These are phyloP conservation scores for Mycosarcoma mackinlayi DNA, from an alignment of 1,284 basidiomycete species.

Conservation along the genomic window DNA sequence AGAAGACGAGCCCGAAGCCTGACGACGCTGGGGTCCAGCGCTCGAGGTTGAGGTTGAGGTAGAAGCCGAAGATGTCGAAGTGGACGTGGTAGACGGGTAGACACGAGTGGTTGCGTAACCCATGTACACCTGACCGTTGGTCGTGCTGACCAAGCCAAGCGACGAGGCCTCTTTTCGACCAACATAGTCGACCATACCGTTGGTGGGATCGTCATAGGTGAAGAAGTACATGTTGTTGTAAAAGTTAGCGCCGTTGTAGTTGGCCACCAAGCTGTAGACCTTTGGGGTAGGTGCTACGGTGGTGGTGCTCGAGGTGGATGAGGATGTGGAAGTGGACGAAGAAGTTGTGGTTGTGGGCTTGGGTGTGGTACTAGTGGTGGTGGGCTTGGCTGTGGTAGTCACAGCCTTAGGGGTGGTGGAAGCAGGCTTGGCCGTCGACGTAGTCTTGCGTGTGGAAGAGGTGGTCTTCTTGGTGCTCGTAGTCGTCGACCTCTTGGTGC, in stretches of 20 bases:
- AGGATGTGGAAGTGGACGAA: slow-evolving; percentile 8
- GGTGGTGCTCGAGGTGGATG: slow-evolving; percentile 18
- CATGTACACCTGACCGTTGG: slow-evolving; percentile 44
- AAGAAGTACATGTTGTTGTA: slow-evolving; percentile 59
- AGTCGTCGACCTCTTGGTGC: background rate
- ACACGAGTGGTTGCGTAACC: slow-evolving; percentile 50
- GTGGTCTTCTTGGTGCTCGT: slow-evolving; percentile 2
- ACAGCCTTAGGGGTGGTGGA: slow-evolving; percentile 11
- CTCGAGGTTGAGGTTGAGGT: slow-evolving; percentile 12
- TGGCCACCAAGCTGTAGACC: slow-evolving; percentile 37
- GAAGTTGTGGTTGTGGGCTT: background rate
- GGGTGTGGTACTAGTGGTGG: slow-evolving; percentile 2
- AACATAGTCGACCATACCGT: slow-evolving; percentile 51
- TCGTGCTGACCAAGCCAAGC: slow-evolving; percentile 38
- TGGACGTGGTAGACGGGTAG: slow-evolving; percentile 19
- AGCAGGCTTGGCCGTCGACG: background rate
- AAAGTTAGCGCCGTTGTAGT: slow-evolving; percentile 50
- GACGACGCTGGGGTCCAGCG: slow-evolving; percentile 12
- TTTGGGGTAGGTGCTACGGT: slow-evolving; percentile 31
- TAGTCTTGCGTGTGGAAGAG: background rate
- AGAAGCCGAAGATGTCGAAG: slow-evolving; percentile 4
- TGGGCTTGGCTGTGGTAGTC: slow-evolving; percentile 1
- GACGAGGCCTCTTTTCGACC: slow-evolving; percentile 28
- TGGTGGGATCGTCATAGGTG: slow-evolving; percentile 51
- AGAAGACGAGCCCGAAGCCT: slow-evolving; percentile 9